A percentile compares a stretch with the other conserved stretches of the same genome.
phyloP scores from a whole-genome alignment of 225 moss, liverwort and hornwort species.

The Bryoerythrophyllum caledonicum region DNA sequence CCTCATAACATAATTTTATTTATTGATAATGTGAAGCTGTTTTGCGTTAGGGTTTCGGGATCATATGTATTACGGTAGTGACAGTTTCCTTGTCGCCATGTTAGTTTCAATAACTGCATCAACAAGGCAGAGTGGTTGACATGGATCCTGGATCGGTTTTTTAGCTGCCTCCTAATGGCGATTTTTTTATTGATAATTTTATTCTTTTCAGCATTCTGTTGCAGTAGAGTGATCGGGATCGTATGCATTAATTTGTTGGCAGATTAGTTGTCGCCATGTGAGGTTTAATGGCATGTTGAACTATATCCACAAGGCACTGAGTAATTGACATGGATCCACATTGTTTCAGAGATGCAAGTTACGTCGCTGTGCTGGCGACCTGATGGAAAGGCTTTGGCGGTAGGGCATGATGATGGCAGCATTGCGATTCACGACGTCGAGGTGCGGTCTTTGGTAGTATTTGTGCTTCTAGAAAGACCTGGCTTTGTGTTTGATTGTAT shows the following conservation, averaged over 20 bases:
- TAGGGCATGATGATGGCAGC: slow-evolving; percentile 90
- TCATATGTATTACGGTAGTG: neutral
- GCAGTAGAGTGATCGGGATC: neutral
- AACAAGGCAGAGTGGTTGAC: slow-evolving; percentile 20
- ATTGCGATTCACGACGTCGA: slow-evolving; percentile 98
- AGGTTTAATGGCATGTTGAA: neutral
- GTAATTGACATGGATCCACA: slow-evolving; percentile 19
- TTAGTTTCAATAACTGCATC: slow-evolving; percentile 2
- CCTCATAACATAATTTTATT: neutral
- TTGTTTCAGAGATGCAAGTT: slow-evolving; percentile 72
- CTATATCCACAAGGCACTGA: slow-evolving; percentile 3
- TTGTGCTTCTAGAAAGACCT: slow-evolving; percentile 4
- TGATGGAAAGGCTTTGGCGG: slow-evolving; percentile 97
- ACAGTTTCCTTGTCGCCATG: neutral
- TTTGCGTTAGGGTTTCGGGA: neutral
- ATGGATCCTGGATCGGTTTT: neutral
- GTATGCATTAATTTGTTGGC: neutral
- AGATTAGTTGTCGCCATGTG: neutral
- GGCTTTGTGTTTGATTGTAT: slow-evolving; percentile 12
- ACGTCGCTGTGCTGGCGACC: slow-evolving; percentile 98
- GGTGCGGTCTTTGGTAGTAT: slow-evolving; percentile 38
- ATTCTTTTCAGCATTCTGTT: slow-evolving; percentile 3
- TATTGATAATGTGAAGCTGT: neutral
- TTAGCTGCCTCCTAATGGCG: neutral
- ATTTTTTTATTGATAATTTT: neutral